Percentiles rank a stretch among this genome's conserved stretches.
Evolutionary conservation across 192 early-diverging fungal genomes (phyloP).

Genomic region (Backusella luteola): DNA sequence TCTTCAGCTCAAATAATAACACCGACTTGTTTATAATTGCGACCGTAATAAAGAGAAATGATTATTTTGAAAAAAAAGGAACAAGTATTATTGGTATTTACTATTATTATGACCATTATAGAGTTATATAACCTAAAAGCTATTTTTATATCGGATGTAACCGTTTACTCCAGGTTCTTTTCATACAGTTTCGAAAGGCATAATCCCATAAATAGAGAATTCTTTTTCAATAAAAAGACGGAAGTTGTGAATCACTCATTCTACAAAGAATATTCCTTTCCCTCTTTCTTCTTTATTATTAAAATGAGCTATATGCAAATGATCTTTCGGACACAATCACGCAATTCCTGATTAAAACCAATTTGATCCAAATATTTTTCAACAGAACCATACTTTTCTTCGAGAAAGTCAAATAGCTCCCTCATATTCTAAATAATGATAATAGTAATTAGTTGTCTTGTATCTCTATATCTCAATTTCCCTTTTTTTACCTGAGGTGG

Average conservation of each 20-base stretch:
- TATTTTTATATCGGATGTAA: neutral
- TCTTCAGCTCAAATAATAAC: neutral
- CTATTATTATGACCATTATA: neutral
- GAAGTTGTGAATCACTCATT: neutral
- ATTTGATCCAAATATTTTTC: constrained; percentile 15
- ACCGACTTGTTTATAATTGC: neutral
- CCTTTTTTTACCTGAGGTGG: constrained; percentile 45
- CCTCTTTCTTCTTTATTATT: neutral
- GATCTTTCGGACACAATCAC: constrained; percentile 25
- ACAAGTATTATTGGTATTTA: neutral
- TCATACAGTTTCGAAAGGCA: neutral
- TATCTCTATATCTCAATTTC: neutral
- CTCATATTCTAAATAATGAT: constrained; percentile 22
- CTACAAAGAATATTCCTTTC: neutral
- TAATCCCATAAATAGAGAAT: neutral
- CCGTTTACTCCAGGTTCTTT: neutral
- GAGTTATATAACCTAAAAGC: neutral
- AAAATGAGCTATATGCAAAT: constrained; percentile 13
- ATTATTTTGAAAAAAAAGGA: neutral
- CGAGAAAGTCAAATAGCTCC: constrained; percentile 20
- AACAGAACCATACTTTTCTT: constrained; percentile 21
- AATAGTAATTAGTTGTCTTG: neutral
- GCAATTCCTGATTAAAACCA: constrained; percentile 21
- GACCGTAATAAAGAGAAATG: neutral
- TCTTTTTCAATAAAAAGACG: neutral